Conservation (phyloP, 371 early-diverging fungal genomes). For the Cladochytrium tenue region DNA sequence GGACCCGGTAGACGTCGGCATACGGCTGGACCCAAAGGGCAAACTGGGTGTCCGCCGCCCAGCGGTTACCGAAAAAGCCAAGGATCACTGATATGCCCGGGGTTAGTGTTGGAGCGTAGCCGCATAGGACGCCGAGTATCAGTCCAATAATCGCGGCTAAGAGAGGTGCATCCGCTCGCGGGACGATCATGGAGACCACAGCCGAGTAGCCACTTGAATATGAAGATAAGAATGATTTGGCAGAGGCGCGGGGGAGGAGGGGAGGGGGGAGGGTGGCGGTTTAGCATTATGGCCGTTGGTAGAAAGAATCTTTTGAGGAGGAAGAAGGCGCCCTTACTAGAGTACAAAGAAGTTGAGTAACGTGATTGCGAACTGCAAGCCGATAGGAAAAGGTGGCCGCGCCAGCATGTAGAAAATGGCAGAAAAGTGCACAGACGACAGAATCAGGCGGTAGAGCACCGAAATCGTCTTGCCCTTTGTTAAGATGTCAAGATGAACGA, state of each 20-base stretch:
- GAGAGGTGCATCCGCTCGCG: constrained; percentile 37
- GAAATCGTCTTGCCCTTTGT: neutral
- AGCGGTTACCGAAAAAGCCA: constrained; percentile 32
- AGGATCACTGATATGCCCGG: neutral
- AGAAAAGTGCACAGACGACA: constrained; percentile 27
- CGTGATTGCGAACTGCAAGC: constrained; percentile 28
- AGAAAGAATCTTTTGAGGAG: neutral
- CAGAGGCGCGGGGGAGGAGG: too few species aligned
- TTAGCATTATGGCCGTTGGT: constrained; percentile 1
- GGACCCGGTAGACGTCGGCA: constrained; percentile 27
- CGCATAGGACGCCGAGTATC: constrained; percentile 42
- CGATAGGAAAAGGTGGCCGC: constrained; percentile 24
- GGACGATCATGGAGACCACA: constrained; percentile 34
- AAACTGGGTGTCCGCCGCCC: constrained; percentile 37
- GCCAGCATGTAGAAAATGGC: constrained; percentile 33
- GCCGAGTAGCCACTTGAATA: constrained; percentile 35
- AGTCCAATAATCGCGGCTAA: constrained; percentile 37
- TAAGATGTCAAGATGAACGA: neutral
- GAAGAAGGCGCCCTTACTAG: constrained; percentile 18
- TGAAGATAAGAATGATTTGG: too few species aligned
- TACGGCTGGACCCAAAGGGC: constrained; percentile 20
- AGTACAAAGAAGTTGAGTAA: constrained; percentile 39
- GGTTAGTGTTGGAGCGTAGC: constrained; percentile 43
- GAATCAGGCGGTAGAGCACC: neutral
- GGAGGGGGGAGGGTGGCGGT: too few species aligned